A percentile compares a stretch with the other conserved stretches of the same genome.
These are phyloP conservation scores for Phanerodontia chrysosporium DNA, from an alignment of 768 basidiomycete genomes.

Conservation along the genomic window DNA sequence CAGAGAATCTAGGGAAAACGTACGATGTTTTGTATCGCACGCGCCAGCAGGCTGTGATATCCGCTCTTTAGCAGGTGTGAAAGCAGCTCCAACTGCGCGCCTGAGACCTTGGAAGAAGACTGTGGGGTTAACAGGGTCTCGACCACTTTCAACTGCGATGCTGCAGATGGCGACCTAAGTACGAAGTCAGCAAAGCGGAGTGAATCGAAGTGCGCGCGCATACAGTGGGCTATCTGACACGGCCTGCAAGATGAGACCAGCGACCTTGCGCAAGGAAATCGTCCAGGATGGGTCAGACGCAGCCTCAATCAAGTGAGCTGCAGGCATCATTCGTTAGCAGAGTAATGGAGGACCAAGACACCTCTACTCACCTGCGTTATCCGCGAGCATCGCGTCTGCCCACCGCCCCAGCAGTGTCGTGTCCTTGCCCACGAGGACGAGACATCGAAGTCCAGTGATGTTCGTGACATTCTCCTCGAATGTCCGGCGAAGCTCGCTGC, in stretches of 20 bases:
- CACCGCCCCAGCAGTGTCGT: conserved; percentile 43
- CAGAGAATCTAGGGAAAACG: background rate
- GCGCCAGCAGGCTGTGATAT: conserved; percentile 40
- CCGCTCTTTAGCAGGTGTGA: conserved; percentile 42
- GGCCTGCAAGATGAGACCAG: conserved; percentile 48
- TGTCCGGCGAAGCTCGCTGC: conserved; percentile 38
- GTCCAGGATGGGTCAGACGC: conserved; percentile 46
- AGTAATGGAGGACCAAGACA: background rate
- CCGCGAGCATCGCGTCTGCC: conserved; percentile 34
- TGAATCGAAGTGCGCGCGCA: conserved; percentile 21
- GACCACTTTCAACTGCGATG: conserved; percentile 48
- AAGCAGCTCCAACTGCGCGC: conserved; percentile 30
- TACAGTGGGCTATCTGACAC: conserved; percentile 48
- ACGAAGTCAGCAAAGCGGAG: background rate
- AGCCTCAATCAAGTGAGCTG: conserved; percentile 16
- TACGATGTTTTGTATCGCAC: conserved; percentile 47
- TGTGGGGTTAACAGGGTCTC: conserved; percentile 36
- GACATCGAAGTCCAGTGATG: conserved; percentile 56
- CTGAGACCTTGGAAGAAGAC: conserved; percentile 18
- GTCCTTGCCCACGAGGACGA: conserved; percentile 57
- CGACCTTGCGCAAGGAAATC: conserved; percentile 49
- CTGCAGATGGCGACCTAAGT: conserved; percentile 43
- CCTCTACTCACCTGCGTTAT: conserved; percentile 26
- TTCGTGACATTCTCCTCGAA: conserved; percentile 53
- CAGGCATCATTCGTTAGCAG: too few species aligned